phyloP scores from a whole-genome alignment of 2,329 filamentous ascomycete species.

The Aspergillus novofumigatus region DNA sequence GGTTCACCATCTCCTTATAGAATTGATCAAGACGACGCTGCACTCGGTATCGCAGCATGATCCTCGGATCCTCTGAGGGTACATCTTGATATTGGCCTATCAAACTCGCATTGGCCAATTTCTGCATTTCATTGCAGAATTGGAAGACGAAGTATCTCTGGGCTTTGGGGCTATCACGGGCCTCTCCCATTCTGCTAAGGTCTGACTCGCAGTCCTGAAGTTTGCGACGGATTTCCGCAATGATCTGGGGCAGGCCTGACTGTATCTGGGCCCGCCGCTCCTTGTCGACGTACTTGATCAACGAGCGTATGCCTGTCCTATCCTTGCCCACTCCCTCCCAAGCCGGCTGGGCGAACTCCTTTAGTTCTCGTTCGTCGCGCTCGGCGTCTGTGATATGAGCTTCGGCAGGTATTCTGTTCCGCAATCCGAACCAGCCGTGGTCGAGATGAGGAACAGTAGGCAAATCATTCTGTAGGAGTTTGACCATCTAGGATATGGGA shows the following conservation, averaged over 20 bases:
- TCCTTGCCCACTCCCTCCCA: constrained; percentile 5
- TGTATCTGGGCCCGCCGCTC: constrained; percentile 12
- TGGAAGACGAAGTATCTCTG: constrained; percentile 8
- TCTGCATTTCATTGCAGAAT: constrained; percentile 13
- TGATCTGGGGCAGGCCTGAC: constrained; percentile 11
- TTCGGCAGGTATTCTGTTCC: constrained; percentile 10
- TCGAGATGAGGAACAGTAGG: constrained; percentile 9
- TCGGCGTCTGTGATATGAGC: constrained; percentile 2
- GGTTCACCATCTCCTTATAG: not conserved
- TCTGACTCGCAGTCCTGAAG: constrained; percentile 2
- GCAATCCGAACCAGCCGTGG: constrained; percentile 15
- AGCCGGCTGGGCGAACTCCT: not conserved
- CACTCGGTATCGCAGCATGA: constrained; percentile 5
- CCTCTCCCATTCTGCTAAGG: constrained; percentile 1
- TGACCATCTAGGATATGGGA: constrained; percentile 11
- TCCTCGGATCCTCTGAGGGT: constrained; percentile 1
- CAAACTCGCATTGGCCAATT: constrained; percentile 11
- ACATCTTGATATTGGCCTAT: constrained; percentile 13
- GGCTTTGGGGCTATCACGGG: constrained; percentile 2
- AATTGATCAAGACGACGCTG: not conserved
- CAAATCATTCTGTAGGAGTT: constrained; percentile 14
- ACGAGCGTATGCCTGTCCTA: constrained; percentile 7
- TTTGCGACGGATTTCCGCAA: constrained; percentile 10
- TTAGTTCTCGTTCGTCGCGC: constrained; percentile 7
- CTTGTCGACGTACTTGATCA: constrained; percentile 14